These are phyloP conservation scores for Anthracocystis walkeri DNA, from an alignment of 1,284 basidiomycete genomes.

Conservation along the genomic window DNA sequence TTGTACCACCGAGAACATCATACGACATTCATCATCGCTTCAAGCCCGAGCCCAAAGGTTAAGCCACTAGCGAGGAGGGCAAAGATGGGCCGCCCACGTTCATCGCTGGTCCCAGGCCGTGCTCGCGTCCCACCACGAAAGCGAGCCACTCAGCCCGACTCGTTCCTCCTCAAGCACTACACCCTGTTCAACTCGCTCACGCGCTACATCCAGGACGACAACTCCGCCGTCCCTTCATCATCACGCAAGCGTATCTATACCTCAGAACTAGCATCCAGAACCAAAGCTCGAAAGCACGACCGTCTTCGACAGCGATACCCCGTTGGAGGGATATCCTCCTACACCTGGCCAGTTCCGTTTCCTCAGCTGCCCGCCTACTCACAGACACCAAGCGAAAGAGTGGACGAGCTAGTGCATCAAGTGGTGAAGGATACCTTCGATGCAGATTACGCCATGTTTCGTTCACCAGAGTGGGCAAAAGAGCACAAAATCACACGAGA, in stretches of 20 bases:
- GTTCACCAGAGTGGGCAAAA: constrained; percentile 21
- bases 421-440: constrained; percentile 30
- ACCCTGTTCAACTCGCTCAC: constrained; percentile 30
- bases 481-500: constrained; percentile 21
- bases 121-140: constrained; percentile 12
- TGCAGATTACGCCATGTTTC: constrained; percentile 30
- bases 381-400: constrained; percentile 4
- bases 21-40: background rate
- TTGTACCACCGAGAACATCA: too few relatives aligned
- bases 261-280: background rate
- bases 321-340: constrained; percentile 7
- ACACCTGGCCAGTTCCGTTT: constrained; percentile 19
- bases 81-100: constrained; percentile 7
- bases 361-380: constrained; percentile 14
- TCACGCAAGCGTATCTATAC: background rate
- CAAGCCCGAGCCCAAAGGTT: background rate
- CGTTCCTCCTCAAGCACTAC: constrained; percentile 32
- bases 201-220: constrained; percentile 16
- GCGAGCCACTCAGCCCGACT: constrained; percentile 9
- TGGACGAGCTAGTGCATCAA: constrained; percentile 16
- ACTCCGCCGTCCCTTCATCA: background rate
- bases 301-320: constrained; percentile 21
- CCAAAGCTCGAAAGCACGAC: background rate
- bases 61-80: background rate
- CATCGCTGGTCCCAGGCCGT: constrained; percentile 3